phyloP scores from a whole-genome alignment of 139 green algal species.

The Coelastrella sp. region DNA sequence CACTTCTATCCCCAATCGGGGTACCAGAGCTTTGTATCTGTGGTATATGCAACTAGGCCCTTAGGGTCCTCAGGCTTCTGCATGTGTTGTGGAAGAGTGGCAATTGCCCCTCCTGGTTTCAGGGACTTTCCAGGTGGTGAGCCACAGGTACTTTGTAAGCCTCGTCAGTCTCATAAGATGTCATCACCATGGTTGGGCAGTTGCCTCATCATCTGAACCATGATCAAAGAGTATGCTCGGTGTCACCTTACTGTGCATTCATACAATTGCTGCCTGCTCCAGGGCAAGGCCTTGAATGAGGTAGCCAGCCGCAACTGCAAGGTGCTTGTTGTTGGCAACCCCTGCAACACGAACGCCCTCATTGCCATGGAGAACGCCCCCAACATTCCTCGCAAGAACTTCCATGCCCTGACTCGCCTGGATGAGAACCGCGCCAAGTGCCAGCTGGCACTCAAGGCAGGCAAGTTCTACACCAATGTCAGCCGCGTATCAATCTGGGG shows the following conservation, averaged over 20 bases:
- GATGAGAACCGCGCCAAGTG: constrained; percentile 98
- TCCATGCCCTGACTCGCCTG: constrained; percentile 63
- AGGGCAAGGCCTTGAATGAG: constrained; percentile 83
- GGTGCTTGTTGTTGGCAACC: constrained; percentile 86
- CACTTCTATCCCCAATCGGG: no score
- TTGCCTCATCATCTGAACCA: no score
- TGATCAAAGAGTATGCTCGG: no score
- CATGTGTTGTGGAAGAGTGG: no score
- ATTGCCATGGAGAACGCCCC: constrained; percentile 51
- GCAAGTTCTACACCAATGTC: constrained; percentile 92
- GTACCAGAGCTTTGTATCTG: not conserved
- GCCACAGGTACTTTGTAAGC: no score
- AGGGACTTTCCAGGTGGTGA: no score
- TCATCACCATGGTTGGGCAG: not conserved
- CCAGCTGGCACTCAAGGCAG: constrained; percentile 90
- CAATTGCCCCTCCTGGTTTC: no score
- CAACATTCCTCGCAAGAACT: constrained; percentile 48
- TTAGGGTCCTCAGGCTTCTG: no score
- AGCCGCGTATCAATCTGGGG: constrained; percentile 89
- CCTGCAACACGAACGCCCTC: constrained; percentile 52
- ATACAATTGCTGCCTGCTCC: constrained; percentile 4
- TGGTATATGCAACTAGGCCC: not conserved
- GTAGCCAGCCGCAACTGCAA: constrained; percentile 78
- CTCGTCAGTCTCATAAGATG: not conserved
- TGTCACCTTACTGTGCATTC: no score